Evolutionary conservation across 2,329 filamentous ascomycete species (phyloP).

Genomic region (Phoma sp.): DNA sequence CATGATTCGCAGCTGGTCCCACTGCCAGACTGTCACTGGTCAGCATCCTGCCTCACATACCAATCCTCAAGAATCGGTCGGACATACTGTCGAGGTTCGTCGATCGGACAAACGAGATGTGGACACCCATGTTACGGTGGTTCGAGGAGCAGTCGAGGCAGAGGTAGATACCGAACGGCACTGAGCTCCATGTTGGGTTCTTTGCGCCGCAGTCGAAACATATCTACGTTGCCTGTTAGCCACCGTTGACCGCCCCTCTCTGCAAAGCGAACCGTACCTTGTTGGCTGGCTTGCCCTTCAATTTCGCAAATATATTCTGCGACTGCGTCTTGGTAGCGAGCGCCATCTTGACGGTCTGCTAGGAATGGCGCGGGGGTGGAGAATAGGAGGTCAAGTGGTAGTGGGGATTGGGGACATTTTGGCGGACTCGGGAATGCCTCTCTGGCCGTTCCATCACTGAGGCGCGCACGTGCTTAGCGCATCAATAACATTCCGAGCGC

Average conservation of each 20-base stretch:
- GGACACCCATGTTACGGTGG: slow-evolving; percentile 95
- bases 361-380: slow-evolving; percentile 27
- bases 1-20: slow-evolving; percentile 96
- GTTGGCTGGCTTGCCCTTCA: slow-evolving; percentile 93
- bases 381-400: slow-evolving; percentile 35
- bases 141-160: slow-evolving; percentile 98
- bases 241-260: slow-evolving; percentile 25
- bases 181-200: slow-evolving; percentile 98
- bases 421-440: slow-evolving; percentile 33
- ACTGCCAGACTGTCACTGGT: slow-evolving; percentile 75
- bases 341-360: slow-evolving; percentile 55
- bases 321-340: slow-evolving; percentile 90
- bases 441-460: slow-evolving; percentile 22
- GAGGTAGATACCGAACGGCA: slow-evolving; percentile 95
- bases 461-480: slow-evolving; percentile 15
- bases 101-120: slow-evolving; percentile 98
- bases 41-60: slow-evolving; percentile 57
- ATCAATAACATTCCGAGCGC: neutral
- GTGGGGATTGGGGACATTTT: slow-evolving; percentile 43
- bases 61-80: neutral
- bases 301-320: slow-evolving; percentile 96
- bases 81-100: slow-evolving; percentile 95
- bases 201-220: slow-evolving; percentile 99
- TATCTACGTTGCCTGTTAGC: slow-evolving; percentile 63
- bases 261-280: slow-evolving; percentile 67